phyloP scores from a whole-genome alignment of 306 rosid genomes.

The Cotoneaster glaucophyllus region DNA sequence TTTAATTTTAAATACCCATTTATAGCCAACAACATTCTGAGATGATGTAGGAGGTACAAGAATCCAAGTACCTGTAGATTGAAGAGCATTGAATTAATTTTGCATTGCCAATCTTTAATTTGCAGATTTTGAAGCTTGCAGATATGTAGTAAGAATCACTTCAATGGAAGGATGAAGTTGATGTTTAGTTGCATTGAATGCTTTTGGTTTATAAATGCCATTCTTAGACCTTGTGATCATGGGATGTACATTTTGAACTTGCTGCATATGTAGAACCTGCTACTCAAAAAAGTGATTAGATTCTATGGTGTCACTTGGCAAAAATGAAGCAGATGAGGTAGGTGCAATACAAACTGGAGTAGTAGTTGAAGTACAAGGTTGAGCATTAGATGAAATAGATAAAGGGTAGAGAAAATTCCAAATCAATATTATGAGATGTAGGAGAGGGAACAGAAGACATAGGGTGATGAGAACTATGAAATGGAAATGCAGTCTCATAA shows the following conservation, averaged over 20 bases:
- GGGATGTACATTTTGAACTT: background rate
- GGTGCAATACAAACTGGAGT: too few relatives aligned
- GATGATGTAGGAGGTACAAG: too few relatives aligned
- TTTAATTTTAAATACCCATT: background rate
- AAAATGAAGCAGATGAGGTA: too few relatives aligned
- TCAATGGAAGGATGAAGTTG: background rate
- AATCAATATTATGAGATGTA: too few relatives aligned
- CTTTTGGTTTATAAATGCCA: background rate
- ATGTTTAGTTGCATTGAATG: background rate
- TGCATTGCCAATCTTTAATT: background rate
- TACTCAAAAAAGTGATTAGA: too few relatives aligned
- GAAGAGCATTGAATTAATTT: background rate
- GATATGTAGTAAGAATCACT: background rate
- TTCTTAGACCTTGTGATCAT: background rate
- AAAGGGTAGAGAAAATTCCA: too few relatives aligned
- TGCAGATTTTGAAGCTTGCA: background rate
- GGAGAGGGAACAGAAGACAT: fast-evolving
- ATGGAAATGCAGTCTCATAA: too few relatives aligned
- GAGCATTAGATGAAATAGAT: too few relatives aligned
- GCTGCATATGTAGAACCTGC: too few relatives aligned
- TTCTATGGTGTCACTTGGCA: background rate
- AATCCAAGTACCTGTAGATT: background rate
- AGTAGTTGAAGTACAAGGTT: too few relatives aligned
- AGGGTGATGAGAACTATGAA: background rate
- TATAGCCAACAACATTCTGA: background rate